Evolutionary conservation across 1,139 yeast genomes (phyloP).

Genomic region (Wickerhamomyces sp.): DNA sequence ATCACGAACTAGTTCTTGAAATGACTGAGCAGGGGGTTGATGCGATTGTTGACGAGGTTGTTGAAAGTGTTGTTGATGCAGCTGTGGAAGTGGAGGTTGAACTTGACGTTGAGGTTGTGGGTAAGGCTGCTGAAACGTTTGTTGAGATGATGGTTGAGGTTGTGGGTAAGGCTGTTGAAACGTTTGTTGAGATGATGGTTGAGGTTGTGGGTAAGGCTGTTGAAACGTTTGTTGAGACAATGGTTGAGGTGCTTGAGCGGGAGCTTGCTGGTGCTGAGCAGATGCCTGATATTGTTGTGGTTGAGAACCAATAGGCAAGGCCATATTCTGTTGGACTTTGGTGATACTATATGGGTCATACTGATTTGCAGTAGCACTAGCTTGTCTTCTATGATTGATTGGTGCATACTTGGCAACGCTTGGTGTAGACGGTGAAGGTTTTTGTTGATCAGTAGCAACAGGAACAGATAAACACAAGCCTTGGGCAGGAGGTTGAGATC

Average conservation of each 20-base stretch:
- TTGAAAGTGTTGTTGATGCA: slow-evolving; percentile 10
- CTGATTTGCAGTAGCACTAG: slow-evolving; percentile 22
- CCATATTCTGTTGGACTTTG: slow-evolving; percentile 4
- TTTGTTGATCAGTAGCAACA: neutral
- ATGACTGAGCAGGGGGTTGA: no score
- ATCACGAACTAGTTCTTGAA: no score
- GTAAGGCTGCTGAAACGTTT: neutral
- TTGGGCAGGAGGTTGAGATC: slow-evolving; percentile 7
- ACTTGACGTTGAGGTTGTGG: slow-evolving; percentile 3
- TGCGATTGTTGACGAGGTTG: no score
- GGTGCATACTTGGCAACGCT: slow-evolving; percentile 34
- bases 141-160: neutral
- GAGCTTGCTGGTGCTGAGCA: neutral
- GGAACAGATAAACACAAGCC: slow-evolving; percentile 1
- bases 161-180: neutral
- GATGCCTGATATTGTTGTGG: neutral
- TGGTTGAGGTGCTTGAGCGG: neutral
- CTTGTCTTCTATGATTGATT: slow-evolving; percentile 31
- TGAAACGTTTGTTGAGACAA: neutral
- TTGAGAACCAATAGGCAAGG: slow-evolving; percentile 1
- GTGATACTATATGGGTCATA: slow-evolving; percentile 21
- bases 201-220: neutral
- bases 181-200: neutral
- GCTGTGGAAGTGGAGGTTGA: slow-evolving; percentile 21
- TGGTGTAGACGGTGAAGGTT: slow-evolving; percentile 23